A percentile compares a stretch with the other conserved stretches of the same genome.
These are phyloP conservation scores for Angophora floribunda DNA, from an alignment of 345 rosid species.

Conservation along the genomic window DNA sequence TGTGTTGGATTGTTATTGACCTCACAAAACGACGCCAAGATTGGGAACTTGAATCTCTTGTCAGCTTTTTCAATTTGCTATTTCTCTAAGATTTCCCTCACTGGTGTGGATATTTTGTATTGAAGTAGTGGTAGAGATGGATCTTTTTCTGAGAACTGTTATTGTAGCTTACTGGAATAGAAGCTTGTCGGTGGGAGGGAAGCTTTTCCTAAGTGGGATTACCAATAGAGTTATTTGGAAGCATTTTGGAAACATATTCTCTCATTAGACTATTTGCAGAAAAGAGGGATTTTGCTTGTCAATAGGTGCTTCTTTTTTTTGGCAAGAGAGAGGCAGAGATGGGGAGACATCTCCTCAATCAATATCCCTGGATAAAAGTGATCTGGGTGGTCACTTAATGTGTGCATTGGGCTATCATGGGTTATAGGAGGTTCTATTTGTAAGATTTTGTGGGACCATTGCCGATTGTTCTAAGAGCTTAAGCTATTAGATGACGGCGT, in stretches of 20 bases:
- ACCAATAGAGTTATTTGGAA: not conserved
- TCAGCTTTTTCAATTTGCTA: not conserved
- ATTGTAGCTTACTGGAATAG: not conserved
- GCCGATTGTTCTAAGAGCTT: no score
- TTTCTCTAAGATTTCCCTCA: not conserved
- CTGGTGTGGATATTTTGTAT: not conserved
- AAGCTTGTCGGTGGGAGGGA: not conserved
- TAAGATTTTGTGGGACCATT: no score
- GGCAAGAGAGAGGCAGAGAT: not conserved
- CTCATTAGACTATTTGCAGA: not conserved
- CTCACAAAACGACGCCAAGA: not conserved
- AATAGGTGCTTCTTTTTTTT: not conserved
- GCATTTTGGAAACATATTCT: not conserved
- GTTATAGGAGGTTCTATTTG: not conserved
- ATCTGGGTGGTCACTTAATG: not conserved
- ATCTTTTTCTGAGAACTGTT: not conserved
- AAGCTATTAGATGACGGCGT: no score
- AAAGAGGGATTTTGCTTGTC: not conserved
- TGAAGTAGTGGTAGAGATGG: not conserved
- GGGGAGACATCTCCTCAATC: not conserved
- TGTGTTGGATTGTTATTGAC: not conserved
- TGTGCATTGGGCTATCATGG: not conserved
- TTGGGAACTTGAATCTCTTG: not conserved
- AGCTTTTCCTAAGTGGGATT: not conserved
- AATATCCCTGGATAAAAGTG: not conserved